These are phyloP conservation scores for Tuber borchii DNA, from an alignment of 495 filamentous ascomycete species.

Conservation along the genomic window DNA sequence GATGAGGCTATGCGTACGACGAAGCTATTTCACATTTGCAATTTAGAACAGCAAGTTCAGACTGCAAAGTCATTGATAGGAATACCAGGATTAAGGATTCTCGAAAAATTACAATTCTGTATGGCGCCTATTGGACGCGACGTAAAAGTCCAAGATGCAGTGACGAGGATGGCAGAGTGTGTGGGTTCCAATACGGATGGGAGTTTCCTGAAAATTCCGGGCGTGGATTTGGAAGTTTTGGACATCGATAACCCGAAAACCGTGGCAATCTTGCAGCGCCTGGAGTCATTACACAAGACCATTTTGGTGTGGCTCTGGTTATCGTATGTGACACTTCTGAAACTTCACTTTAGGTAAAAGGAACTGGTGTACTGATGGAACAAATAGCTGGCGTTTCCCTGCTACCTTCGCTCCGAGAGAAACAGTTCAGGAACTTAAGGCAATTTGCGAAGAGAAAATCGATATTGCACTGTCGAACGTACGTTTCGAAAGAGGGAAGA, in stretches of 20 bases:
- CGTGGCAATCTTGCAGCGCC: constrained; percentile 52
- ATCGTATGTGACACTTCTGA: constrained; percentile 36
- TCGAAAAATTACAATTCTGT: constrained; percentile 69
- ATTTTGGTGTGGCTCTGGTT: constrained; percentile 87
- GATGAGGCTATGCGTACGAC: constrained; percentile 57
- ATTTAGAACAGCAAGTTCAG: constrained; percentile 51
- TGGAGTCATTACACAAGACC: constrained; percentile 74
- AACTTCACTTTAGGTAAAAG: constrained; percentile 11
- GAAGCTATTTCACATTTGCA: constrained; percentile 66
- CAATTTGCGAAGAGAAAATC: constrained; percentile 70
- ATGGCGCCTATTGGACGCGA: constrained; percentile 56
- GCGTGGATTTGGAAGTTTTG: constrained; percentile 62
- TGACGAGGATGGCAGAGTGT: constrained; percentile 58
- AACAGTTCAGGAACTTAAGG: constrained; percentile 74
- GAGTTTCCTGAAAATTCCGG: constrained; percentile 57
- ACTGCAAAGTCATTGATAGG: constrained; percentile 65
- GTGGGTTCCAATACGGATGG: constrained; percentile 61
- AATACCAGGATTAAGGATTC: constrained; percentile 56
- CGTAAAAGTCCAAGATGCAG: constrained; percentile 41
- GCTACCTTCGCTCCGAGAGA: constrained; percentile 73
- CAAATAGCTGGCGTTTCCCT: constrained; percentile 54
- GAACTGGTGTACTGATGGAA: constrained; percentile 7
- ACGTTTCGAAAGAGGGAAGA: background rate
- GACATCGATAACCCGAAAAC: constrained; percentile 49
- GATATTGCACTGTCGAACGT: constrained; percentile 43